Conservation (phyloP, 441 rosid species). For the Eruca vesicaria region DNA sequence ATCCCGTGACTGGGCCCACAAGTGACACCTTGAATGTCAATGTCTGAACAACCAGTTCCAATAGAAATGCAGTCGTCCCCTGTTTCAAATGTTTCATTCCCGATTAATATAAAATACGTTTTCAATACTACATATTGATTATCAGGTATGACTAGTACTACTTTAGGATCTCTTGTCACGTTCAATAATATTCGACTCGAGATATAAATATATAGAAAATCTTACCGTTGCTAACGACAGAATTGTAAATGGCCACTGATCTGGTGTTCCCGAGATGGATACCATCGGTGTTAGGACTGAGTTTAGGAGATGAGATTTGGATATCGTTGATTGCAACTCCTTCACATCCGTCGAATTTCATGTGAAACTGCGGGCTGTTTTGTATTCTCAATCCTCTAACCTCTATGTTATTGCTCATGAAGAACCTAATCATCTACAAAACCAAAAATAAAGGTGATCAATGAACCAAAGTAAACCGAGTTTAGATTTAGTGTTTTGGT, state of each 20-base stretch:
- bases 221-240: slow-evolving; percentile 79
- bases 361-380: slow-evolving; percentile 93
- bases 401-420: slow-evolving; percentile 85
- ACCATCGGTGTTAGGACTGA: slow-evolving; percentile 94
- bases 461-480: background rate
- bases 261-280: slow-evolving; percentile 83
- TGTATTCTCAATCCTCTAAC: slow-evolving; percentile 69
- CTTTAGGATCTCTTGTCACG: background rate
- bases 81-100: slow-evolving; percentile 30
- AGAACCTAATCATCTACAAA: slow-evolving; percentile 78
- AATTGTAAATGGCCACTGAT: slow-evolving; percentile 72
- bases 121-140: background rate
- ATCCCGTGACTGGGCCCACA: slow-evolving; percentile 99
- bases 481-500: background rate
- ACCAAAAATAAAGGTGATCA: background rate
- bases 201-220: background rate
- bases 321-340: slow-evolving; percentile 67
- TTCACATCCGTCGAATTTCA: slow-evolving; percentile 94
- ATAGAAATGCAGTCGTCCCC: slow-evolving; percentile 98
- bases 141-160: no score
- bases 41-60: slow-evolving; percentile 80
- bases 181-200: background rate
- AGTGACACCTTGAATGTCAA: slow-evolving; percentile 80
- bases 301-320: slow-evolving; percentile 79
- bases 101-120: background rate